phyloP scores from a whole-genome alignment of 164 flowering plant genomes.

The Annona squamosa region DNA sequence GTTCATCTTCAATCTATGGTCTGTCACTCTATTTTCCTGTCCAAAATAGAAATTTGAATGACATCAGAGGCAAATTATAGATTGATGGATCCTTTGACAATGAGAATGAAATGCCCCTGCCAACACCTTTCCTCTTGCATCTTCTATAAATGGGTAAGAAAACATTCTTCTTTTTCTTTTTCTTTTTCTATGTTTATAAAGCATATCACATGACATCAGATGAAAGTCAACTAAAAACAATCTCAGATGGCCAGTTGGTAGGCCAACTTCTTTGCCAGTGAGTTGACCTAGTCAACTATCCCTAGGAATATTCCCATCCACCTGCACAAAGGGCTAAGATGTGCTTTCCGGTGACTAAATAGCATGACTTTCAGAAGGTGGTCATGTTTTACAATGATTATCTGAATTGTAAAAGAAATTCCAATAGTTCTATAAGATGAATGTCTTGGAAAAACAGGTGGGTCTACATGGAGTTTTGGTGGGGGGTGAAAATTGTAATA shows the following conservation, averaged over 20 bases:
- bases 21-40: conserved; percentile 95
- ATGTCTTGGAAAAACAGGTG: too few relatives aligned
- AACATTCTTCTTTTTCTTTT: neutral
- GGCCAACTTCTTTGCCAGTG: too few relatives aligned
- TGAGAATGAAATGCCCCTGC: neutral
- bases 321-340: neutral
- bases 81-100: neutral
- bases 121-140: neutral
- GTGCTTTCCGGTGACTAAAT: neutral
- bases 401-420: too few relatives aligned
- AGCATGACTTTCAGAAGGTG: neutral
- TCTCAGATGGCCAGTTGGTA: too few relatives aligned
- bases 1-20: conserved; percentile 91
- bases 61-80: neutral
- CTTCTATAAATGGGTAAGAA: neutral
- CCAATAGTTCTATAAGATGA: too few relatives aligned
- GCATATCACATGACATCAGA: neutral
- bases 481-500: too few relatives aligned
- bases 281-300: too few relatives aligned
- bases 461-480: too few relatives aligned
- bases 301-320: too few relatives aligned
- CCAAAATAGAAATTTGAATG: neutral
- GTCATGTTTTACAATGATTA: neutral
- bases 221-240: too few relatives aligned
- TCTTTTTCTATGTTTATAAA: neutral